A percentile compares a stretch with the other conserved stretches of the same genome.
phyloP scores from a whole-genome alignment of 2,329 filamentous ascomycete genomes.

The Calonectria naviculata region DNA sequence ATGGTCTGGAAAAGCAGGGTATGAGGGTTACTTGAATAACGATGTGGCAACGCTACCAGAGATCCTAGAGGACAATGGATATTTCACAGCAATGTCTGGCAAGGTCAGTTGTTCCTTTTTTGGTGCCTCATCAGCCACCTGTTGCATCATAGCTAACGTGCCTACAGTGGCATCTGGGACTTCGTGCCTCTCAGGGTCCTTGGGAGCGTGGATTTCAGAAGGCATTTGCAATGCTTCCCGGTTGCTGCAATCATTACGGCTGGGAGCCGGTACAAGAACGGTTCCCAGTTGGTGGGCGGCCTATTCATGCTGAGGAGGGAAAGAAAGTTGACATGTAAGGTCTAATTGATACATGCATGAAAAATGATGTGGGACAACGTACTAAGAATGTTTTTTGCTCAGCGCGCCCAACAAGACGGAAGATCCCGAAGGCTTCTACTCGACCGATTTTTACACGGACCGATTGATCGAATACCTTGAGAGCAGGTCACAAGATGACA shows the following conservation, averaged over 20 bases:
- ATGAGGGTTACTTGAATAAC: conserved; percentile 67
- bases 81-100: conserved; percentile 67
- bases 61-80: conserved; percentile 65
- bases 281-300: conserved; percentile 4
- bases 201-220: conserved; percentile 62
- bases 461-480: conserved; percentile 54
- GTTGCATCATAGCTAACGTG: conserved; percentile 39
- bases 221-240: conserved; percentile 69
- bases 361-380: not conserved
- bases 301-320: conserved; percentile 12
- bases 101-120: conserved; percentile 61
- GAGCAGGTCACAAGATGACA: conserved; percentile 35
- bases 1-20: conserved; percentile 12
- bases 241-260: conserved; percentile 62
- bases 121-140: not conserved
- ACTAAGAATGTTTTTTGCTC: not conserved
- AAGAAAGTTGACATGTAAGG: conserved; percentile 19
- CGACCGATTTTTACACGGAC: conserved; percentile 54
- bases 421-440: conserved; percentile 56
- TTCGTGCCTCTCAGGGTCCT: conserved; percentile 13
- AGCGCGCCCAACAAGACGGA: conserved; percentile 39
- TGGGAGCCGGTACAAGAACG: conserved; percentile 31
- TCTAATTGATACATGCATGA: not conserved
- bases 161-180: conserved; percentile 7
- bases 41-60: conserved; percentile 65